These are phyloP conservation scores for Acanthamoeba rhysodes DNA, from an alignment of 208 protist species.

Conservation along the genomic window DNA sequence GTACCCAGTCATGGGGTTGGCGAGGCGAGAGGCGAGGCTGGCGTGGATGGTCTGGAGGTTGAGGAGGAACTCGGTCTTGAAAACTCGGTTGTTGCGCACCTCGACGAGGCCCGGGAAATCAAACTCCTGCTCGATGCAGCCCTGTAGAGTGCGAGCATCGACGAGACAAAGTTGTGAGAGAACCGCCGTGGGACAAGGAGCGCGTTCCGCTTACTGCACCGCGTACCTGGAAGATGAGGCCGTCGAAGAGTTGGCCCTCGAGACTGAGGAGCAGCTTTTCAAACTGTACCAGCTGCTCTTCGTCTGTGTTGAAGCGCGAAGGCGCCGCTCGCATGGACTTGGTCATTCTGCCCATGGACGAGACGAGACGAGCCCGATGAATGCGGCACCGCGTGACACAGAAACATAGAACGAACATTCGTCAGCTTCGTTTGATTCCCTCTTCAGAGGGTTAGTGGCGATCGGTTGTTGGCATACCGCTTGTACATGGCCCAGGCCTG, in stretches of 20 bases:
- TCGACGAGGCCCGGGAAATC: conserved; percentile 83
- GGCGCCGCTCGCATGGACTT: conserved; percentile 86
- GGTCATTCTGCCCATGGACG: conserved; percentile 79
- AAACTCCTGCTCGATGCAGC: conserved; percentile 89
- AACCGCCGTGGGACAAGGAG: background rate
- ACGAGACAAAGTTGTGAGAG: background rate
- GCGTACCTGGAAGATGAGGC: conserved; percentile 88
- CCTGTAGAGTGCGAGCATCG: conserved; percentile 32
- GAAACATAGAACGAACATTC: background rate
- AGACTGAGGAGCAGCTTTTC: conserved; percentile 89
- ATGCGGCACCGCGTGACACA: background rate
- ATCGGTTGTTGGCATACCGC: conserved; percentile 68
- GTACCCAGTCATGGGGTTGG: background rate
- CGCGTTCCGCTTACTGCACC: background rate
- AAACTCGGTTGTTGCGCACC: conserved; percentile 86
- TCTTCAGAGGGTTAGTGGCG: too few relatives aligned
- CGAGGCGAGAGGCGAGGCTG: background rate
- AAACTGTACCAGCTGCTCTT: conserved; percentile 86
- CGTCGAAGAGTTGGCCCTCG: conserved; percentile 90
- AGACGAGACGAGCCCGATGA: background rate
- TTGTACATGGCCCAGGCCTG: conserved; percentile 90
- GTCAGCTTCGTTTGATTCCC: too few relatives aligned
- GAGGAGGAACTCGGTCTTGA: conserved; percentile 89
- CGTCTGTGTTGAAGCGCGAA: conserved; percentile 86
- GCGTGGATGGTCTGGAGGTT: conserved; percentile 79